Evolutionary conservation across 1,284 basidiomycete species (phyloP), one percentile per base, ranked within the genome.

Genomic region (Athelia sp.): DNA sequence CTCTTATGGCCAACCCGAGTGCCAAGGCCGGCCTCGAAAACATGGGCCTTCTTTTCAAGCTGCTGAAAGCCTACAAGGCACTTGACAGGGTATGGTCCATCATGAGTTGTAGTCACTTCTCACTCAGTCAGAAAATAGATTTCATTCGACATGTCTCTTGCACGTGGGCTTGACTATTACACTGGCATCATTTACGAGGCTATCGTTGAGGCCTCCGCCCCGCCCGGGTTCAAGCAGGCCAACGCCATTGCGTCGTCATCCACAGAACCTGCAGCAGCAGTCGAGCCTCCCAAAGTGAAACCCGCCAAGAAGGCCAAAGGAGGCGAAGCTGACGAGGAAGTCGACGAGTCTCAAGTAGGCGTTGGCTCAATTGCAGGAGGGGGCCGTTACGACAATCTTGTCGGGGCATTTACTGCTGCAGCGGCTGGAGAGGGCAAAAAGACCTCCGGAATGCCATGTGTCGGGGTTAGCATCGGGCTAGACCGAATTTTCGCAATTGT

Each of bases 171-270:
- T 32, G 97, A 99, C 69, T 99, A 99, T 71, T 98, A 99, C 72
- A 99, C 96, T 1, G 96, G 97, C 35, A 86, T 99, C 62, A 99
- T 99, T 66, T 98, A 98, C 73, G 97, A 99, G 71, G 97, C 93
- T 36, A 81, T 94, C 58, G 91, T 93, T 21, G 92, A 92, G 60
- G 91, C 85, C 1, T 98, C 94, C 9, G 94, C 95, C 0, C 94
- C 96, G 1, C 93, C 96, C 1, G 82, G 83, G 8, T 82, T 90
- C 72, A 75, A 78, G 54, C 56, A 70, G 19, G 70, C 77, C 56
- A 72, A 80, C 61, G 70, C 76, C 4, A 62, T 76, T 36, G 76
- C 79, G 6, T 66, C 75, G 1, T 60, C 74, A 9, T 60, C 69
- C 9, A 53, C 66, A 10, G 57, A 69, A 17, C 61, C 69, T 13